Base-by-base conservation (phyloP, 208 protist species). In the Acanthamoeba lenticulata region DNA sequence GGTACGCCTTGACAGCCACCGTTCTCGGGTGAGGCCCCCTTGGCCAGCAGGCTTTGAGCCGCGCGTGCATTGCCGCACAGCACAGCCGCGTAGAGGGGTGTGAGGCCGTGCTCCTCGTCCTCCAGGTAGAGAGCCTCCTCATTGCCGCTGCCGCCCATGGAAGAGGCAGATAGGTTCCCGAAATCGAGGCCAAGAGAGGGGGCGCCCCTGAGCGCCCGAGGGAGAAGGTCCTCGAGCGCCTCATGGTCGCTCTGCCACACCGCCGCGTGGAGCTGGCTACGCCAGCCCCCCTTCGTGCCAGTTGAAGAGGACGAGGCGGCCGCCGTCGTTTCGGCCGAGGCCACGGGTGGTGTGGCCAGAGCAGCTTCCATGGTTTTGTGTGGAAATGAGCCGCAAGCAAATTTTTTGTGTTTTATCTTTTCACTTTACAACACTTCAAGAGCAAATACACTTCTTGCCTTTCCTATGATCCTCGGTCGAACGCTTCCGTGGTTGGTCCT, bases 31-130 rank as follows among this genome's bases (percentile, higher is more conserved):
- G 21, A 17, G 65, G 65, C 65, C n/a, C 65, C 65, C 65, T 74
- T 74, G 65, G 7, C 19, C 65, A 74, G 65, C 17, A 74, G 65
- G 2, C 17, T 29, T 29, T 42, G 17, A 11, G 65, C 65, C 19
- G 65, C 65, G 11, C 34, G 65, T 32, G 5, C 65, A 38, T 74
- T 29, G 17, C 65, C 65, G 32, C 65, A 29, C n/a, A 74, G 65
- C 27, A 74, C 65, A 29, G 21, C 60, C 60, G 72, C 72, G 38
- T 42, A 42, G 40, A 81, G 72, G 40, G 72, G 19, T 6, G 72
- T 81, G 36, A 81, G 6, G 5, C 72, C 72, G 72, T 81, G 32
- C 38, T 81, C 72, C 72, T 81, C 72, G 36, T 81, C 72, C 47
- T 81, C 72, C 40, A 81, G 17, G 19, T 81, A 81, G 7, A 81